These are phyloP conservation scores for Vaccinium myrtillus DNA, from an alignment of 148 eudicot genomes.

Conservation along the genomic window DNA sequence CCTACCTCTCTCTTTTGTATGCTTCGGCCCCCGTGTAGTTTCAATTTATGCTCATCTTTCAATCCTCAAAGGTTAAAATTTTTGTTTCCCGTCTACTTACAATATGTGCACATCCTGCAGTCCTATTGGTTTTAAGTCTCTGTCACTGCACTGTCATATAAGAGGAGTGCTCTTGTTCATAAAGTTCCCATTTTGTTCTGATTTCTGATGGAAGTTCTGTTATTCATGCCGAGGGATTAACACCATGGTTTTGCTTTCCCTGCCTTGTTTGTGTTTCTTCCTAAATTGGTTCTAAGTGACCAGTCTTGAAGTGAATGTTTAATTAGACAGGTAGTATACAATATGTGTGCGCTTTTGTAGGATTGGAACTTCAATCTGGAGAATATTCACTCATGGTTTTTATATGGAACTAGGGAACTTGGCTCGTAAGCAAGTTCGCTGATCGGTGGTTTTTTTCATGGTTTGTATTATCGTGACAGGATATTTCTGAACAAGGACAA, in stretches of 20 bases:
- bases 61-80: background rate
- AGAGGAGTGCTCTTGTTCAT: background rate
- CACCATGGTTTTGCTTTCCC: background rate
- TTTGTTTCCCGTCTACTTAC: background rate
- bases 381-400: background rate
- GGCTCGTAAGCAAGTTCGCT: background rate
- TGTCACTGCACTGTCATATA: background rate
- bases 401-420: background rate
- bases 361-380: background rate
- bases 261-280: background rate
- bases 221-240: background rate
- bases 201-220: background rate
- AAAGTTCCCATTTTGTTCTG: background rate
- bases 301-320: background rate
- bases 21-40: background rate
- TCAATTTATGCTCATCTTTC: background rate
- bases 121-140: background rate
- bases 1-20: background rate
- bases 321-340: background rate
- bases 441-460: background rate
- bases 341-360: background rate
- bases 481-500: conserved; percentile 25
- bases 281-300: background rate
- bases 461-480: conserved; percentile 19
- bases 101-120: background rate